Conservation (phyloP, 1,284 basidiomycete genomes). For the Trichosporon sp. region DNA sequence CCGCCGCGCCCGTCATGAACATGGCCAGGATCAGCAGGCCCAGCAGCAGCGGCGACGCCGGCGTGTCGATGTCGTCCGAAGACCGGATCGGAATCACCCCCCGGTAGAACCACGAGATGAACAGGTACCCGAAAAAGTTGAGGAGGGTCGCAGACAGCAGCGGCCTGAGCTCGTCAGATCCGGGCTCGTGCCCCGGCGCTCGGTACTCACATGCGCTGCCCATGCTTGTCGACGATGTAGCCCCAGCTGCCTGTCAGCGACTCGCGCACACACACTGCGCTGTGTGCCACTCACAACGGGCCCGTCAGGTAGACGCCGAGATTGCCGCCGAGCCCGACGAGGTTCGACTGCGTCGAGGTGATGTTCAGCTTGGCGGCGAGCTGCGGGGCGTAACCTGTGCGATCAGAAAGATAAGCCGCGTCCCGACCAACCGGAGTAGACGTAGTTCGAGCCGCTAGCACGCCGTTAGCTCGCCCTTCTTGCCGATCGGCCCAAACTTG, state of each 20-base stretch:
- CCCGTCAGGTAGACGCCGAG: constrained; percentile 45
- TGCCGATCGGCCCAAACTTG: neutral
- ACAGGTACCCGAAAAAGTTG: constrained; percentile 62
- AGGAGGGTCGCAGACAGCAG: constrained; percentile 53
- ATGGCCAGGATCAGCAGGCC: constrained; percentile 36
- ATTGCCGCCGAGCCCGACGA: constrained; percentile 57
- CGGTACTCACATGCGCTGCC: constrained; percentile 55
- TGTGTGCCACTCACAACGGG: constrained; percentile 20
- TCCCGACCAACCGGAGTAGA: constrained; percentile 37
- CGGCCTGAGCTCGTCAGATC: constrained; percentile 23
- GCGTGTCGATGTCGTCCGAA: constrained; percentile 9
- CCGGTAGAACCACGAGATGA: constrained; percentile 62
- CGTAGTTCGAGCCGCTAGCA: constrained; percentile 62
- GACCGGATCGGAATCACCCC: constrained; percentile 30
- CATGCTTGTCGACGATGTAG: constrained; percentile 60
- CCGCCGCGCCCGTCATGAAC: constrained; percentile 45
- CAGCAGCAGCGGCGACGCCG: constrained; percentile 25
- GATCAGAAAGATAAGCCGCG: neutral
- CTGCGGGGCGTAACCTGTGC: constrained; percentile 71
- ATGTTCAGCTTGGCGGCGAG: constrained; percentile 65
- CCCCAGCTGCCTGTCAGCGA: constrained; percentile 57
- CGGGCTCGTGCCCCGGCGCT: neutral
- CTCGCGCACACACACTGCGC: neutral
- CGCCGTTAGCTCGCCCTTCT: neutral
- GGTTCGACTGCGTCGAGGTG: constrained; percentile 68